phyloP scores from a whole-genome alignment of 495 filamentous ascomycete species.

The Niebla homalea region DNA sequence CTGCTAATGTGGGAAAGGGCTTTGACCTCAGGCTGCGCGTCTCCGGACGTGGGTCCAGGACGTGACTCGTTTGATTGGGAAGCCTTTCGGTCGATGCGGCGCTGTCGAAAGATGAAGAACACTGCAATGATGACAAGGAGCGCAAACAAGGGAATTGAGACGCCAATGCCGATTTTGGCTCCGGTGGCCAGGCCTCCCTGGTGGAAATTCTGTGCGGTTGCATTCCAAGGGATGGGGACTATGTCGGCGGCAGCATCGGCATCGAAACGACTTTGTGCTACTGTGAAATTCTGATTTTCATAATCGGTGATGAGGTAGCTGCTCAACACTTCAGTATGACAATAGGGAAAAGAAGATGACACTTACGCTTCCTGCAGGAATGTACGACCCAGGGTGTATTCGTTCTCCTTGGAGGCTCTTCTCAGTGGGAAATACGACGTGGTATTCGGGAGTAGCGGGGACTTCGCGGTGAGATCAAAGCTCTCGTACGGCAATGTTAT shows the following conservation, averaged over 20 bases:
- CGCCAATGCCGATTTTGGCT: not conserved
- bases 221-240: conserved; percentile 1
- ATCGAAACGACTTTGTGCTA: conserved; percentile 10
- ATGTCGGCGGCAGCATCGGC: not conserved
- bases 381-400: conserved; percentile 40
- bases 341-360: not conserved
- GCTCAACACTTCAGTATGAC: not conserved
- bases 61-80: no score
- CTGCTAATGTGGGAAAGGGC: not conserved
- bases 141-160: not conserved
- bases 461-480: conserved; percentile 34
- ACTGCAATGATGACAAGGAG: not conserved
- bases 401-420: conserved; percentile 31
- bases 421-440: conserved; percentile 40
- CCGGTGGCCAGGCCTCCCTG: no score
- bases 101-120: not conserved
- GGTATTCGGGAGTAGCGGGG: conserved; percentile 20
- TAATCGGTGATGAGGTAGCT: conserved; percentile 17
- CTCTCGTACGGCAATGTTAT: conserved; percentile 40
- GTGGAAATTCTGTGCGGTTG: not conserved
- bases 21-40: not conserved
- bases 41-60: not conserved
- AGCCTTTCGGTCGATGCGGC: not conserved
- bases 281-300: conserved; percentile 12
- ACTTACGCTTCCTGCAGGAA: conserved; percentile 42